phyloP scores from a whole-genome alignment of 192 early-diverging fungal genomes.

The Rhizoclosmatium globosum region DNA sequence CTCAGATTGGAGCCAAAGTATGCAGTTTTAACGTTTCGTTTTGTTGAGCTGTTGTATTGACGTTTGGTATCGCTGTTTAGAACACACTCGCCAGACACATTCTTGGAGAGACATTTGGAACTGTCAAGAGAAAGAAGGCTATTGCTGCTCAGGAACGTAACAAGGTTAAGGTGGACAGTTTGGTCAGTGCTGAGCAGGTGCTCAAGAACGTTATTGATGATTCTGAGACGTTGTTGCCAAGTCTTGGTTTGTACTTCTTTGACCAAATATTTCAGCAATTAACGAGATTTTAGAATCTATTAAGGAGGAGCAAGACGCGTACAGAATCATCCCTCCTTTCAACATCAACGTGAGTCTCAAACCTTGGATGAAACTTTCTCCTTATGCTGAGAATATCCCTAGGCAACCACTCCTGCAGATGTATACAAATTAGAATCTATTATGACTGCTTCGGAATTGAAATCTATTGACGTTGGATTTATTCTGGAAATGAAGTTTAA shows the following conservation, averaged over 20 bases:
- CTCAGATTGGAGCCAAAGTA: slow-evolving; percentile 57
- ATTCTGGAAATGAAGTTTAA: slow-evolving; percentile 45
- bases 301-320: slow-evolving; percentile 47
- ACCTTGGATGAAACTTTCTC: not conserved
- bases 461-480: slow-evolving; percentile 68
- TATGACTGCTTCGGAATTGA: slow-evolving; percentile 67
- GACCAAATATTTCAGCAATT: not conserved
- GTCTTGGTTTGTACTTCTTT: slow-evolving; percentile 12
- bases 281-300: slow-evolving; percentile 55
- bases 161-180: slow-evolving; percentile 75
- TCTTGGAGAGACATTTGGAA: slow-evolving; percentile 93
- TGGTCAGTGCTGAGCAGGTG: slow-evolving; percentile 68
- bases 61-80: slow-evolving; percentile 33
- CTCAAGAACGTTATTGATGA: slow-evolving; percentile 76
- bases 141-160: slow-evolving; percentile 88
- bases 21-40: not conserved
- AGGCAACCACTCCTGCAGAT: slow-evolving; percentile 70
- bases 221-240: slow-evolving; percentile 12
- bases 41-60: not conserved
- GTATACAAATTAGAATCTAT: slow-evolving; percentile 87
- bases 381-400: not conserved
- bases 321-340: slow-evolving; percentile 80
- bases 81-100: slow-evolving; percentile 72
- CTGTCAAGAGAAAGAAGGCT: slow-evolving; percentile 84
- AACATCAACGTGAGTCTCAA: slow-evolving; percentile 56